Conservation (phyloP, 306 rosid species). For the Rubus idaeus region DNA sequence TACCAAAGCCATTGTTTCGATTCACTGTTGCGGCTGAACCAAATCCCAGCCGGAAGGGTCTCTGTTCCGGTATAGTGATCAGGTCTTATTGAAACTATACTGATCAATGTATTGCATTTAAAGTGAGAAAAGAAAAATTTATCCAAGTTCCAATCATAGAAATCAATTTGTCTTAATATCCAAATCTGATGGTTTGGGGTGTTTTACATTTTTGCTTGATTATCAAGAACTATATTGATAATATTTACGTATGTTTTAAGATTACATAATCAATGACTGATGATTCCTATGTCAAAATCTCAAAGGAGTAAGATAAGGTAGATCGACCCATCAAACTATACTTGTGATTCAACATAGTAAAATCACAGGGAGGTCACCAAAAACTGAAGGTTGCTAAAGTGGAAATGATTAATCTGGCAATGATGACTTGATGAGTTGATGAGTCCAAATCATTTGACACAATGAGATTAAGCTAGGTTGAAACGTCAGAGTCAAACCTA, state of each 20-base stretch:
- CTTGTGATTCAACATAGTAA: background rate
- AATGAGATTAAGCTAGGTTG: background rate
- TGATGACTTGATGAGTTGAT: background rate
- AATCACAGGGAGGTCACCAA: background rate
- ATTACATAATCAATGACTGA: slow-evolving; percentile 70
- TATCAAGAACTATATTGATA: too few species aligned
- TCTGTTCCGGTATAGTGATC: background rate
- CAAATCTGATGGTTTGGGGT: background rate
- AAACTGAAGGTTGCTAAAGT: background rate
- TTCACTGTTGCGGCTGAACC: background rate
- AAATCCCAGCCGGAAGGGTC: background rate
- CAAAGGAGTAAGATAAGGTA: background rate
- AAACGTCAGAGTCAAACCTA: background rate
- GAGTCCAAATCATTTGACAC: background rate
- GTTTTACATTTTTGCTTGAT: too few species aligned
- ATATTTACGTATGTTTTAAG: slow-evolving; percentile 73
- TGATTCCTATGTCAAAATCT: slow-evolving; percentile 43
- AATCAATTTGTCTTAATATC: background rate
- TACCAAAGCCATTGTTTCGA: background rate
- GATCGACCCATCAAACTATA: background rate
- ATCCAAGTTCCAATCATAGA: background rate
- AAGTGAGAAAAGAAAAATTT: background rate
- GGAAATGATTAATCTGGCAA: background rate
- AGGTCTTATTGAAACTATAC: background rate
- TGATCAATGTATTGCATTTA: background rate